Base-by-base conservation (phyloP, 495 filamentous ascomycete species). In the Hypoxylon fragiforme region DNA sequence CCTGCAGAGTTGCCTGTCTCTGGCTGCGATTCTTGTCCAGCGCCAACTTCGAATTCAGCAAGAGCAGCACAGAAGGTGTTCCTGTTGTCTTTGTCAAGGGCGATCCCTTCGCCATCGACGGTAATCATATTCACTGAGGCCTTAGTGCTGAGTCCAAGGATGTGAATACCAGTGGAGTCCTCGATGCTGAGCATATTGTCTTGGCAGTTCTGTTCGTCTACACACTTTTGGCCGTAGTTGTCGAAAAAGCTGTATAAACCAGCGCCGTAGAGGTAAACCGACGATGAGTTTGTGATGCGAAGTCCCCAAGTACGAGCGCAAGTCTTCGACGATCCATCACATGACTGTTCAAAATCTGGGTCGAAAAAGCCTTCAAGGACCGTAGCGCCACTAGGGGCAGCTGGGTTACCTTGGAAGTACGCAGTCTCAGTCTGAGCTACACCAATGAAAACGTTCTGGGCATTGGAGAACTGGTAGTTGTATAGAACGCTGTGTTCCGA, bases 371-470 rank as follows among this genome's bases (percentile, higher is more conserved):
- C 70, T 30, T 75, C 31, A 49, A 89, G 81, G 14, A 83, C 71
- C 0, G 80, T 77, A 73, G 87, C 90, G 3, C 89, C 86, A 15
- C 73, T 73, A 12, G 86, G 77, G 1, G 90, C 82, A 54, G 81
- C 77, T 0, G 92, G 92, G 77, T 96, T 96, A 63, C 82, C 79
- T 71, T 95, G 90, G 77, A 85, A 91, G 75, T 97, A 96, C 9
- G 92, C 88, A 1, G 92, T 96, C 69, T 97, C 92, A 14, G 90
- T 86, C 72, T 97, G 92, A 60, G 95, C 92, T 30, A 89, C 73
- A 2, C 83, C 87, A 75, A 92, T 87, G 73, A 89, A 96, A 56
- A 95, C 75, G 67, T 92, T 87, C 66, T 85, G 75, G 1, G 92
- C 89, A 56, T 86, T 86, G 55, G 81, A 73, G 64, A 97, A 73